A percentile compares a stretch with the other conserved stretches of the same genome.
Conservation (phyloP, 1,284 basidiomycete genomes). For the Cutaneotrichosporon arboriforme region DNA sequence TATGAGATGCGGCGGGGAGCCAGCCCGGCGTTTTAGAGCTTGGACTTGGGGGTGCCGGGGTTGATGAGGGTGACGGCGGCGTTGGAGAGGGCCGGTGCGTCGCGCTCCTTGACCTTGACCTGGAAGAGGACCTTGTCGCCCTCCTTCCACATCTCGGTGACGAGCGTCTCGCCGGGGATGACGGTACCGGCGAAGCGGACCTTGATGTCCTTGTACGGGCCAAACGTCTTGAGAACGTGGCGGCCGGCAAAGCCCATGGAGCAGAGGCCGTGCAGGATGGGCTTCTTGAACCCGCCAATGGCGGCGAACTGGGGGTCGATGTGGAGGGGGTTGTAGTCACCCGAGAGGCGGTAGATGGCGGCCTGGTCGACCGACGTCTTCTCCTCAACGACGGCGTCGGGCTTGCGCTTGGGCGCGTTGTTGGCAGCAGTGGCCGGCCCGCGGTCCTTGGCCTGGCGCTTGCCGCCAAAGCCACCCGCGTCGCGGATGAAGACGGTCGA, state of each 20-base stretch:
- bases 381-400: constrained; percentile 80
- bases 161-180: constrained; percentile 88
- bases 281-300: constrained; percentile 90
- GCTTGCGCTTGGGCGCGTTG: constrained; percentile 70
- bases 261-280: constrained; percentile 74
- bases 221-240: constrained; percentile 82
- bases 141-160: constrained; percentile 98
- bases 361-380: constrained; percentile 77
- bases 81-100: constrained; percentile 50
- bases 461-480: constrained; percentile 90
- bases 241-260: constrained; percentile 93
- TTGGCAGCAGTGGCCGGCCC: constrained; percentile 84
- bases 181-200: constrained; percentile 68
- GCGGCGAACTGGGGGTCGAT: constrained; percentile 90
- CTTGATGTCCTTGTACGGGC: constrained; percentile 88
- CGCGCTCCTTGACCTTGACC: constrained; percentile 53
- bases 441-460: constrained; percentile 74
- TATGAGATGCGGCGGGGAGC: too few species aligned
- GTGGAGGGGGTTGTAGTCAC: constrained; percentile 88
- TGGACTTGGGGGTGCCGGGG: constrained; percentile 34
- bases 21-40: constrained; percentile 26
- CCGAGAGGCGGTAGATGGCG: constrained; percentile 81
- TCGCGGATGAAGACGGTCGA: constrained; percentile 90
- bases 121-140: constrained; percentile 82
- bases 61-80: constrained; percentile 52